Base-by-base conservation (phyloP, 2,329 filamentous ascomycete species). In the Sporothrix pallida region DNA sequence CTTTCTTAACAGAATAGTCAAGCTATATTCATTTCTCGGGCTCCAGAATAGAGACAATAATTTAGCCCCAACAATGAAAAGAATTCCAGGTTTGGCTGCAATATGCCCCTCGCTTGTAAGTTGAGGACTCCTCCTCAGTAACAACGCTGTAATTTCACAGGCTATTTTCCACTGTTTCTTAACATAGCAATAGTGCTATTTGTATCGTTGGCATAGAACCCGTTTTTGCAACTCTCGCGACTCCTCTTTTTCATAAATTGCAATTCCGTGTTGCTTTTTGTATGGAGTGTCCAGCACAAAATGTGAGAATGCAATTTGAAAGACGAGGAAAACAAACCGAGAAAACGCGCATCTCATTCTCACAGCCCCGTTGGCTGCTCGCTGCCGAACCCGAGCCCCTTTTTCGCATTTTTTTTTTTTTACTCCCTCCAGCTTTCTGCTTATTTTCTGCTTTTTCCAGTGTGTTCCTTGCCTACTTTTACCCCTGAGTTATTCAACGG, bases 211-310 rank as follows among this genome's bases (percentile, higher is more conserved):
- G 10, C 31, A 65, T 23, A 37, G 23, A 71, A 31, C 52, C 54
- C 52, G 7, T 50, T 71, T 71, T 37, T 52, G 20, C 9, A 9
- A n/a, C 44, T 56, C 15, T 44, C 23, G 26, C 12, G 56, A n/a
- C 48, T 70, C 23, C 48, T 56, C 17, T 56, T 56, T 37, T 31
- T 52, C 13, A 54, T 56, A 70, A 10, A 70, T 70, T 70, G 48
- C 67, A 37, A 56, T 56, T 2, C 48, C 48, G 67, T 54, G 12
- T 69, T 69, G 46, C 60, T 20, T 63, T 63, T n/a, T n/a, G 4
- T 7, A 48, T 50, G 46, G 46, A 69, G 44, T 54, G 65, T 54
- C 52, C 3, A 69, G 12, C 65, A 58, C 56, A 54, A 42, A 17
- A 31, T 10, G 44, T 15, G 42, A 42, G 26, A 70, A 20, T 37